Conservation (phyloP, 108 stramenopile species). For the Chaetoceros tenuissimus region DNA sequence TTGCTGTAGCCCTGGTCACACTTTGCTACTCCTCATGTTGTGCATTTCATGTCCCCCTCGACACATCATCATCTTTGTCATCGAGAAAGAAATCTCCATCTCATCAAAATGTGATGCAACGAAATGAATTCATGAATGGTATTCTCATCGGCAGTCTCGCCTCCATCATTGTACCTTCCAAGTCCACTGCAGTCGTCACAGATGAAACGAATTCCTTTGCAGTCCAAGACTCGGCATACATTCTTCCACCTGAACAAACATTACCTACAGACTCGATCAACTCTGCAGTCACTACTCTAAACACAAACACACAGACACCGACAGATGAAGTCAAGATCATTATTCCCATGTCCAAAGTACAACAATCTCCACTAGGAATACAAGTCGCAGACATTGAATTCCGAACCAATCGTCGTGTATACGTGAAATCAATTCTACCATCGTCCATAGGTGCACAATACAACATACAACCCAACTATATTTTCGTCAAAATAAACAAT, state of each 20-base stretch:
- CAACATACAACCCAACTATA: conserved; percentile 55
- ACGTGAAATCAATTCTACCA: conserved; percentile 58
- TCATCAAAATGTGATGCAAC: too few relatives aligned
- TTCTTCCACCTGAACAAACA: neutral
- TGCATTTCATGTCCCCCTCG: too few relatives aligned
- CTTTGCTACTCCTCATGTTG: too few relatives aligned
- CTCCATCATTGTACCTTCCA: too few relatives aligned
- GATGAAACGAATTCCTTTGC: conserved; percentile 59
- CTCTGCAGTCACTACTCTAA: neutral
- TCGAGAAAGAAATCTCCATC: too few relatives aligned
- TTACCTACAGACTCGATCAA: neutral
- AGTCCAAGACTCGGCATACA: conserved; percentile 12
- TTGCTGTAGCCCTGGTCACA: too few relatives aligned
- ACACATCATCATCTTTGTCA: too few relatives aligned
- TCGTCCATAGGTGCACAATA: conserved; percentile 49
- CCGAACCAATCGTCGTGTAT: conserved; percentile 61
- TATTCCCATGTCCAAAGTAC: conserved; percentile 39
- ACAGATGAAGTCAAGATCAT: conserved; percentile 35
- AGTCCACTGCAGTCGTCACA: conserved; percentile 32
- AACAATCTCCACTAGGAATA: conserved; percentile 48
- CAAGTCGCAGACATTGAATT: conserved; percentile 67
- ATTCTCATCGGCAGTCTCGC: too few relatives aligned
- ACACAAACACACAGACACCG: conserved; percentile 8
- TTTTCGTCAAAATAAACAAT: conserved; percentile 58
- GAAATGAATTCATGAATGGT: too few relatives aligned